Conservation (phyloP, 2,329 filamentous ascomycete genomes). For the Cadophora malorum region DNA sequence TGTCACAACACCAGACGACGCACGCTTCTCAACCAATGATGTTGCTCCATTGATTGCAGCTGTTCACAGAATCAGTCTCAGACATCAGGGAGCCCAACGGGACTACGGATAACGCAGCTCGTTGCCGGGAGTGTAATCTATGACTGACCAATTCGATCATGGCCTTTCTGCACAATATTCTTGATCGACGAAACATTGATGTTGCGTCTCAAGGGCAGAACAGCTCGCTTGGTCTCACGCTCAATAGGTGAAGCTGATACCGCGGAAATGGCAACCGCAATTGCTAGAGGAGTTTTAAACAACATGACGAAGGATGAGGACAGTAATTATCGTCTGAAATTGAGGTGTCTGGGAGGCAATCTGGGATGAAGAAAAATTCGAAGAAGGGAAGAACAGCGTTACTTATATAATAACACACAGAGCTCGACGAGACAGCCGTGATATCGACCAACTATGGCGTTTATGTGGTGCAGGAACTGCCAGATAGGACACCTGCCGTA, state of each 20-base stretch:
- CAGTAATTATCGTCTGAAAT: not conserved
- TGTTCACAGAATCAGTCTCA: not conserved
- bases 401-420: too few species aligned
- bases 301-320: conserved; percentile 33
- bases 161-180: conserved; percentile 38
- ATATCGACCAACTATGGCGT: not conserved
- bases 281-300: conserved; percentile 35
- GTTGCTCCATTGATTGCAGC: conserved; percentile 36
- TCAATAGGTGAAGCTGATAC: conserved; percentile 40
- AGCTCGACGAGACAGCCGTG: too few species aligned
- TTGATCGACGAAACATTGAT: conserved; percentile 38
- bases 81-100: not conserved
- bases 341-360: too few species aligned
- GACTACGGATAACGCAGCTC: too few species aligned
- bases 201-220: conserved; percentile 38
- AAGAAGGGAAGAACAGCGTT: too few species aligned
- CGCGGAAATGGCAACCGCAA: conserved; percentile 37
- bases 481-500: not conserved
- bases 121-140: too few species aligned
- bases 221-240: conserved; percentile 32
- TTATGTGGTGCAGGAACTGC: not conserved
- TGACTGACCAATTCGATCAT: conserved; percentile 35
- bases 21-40: not conserved
- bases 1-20: conserved; percentile 38
- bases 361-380: too few species aligned